Conservation (phyloP, 192 early-diverging fungal genomes). For the Cetraspora pellucida region DNA sequence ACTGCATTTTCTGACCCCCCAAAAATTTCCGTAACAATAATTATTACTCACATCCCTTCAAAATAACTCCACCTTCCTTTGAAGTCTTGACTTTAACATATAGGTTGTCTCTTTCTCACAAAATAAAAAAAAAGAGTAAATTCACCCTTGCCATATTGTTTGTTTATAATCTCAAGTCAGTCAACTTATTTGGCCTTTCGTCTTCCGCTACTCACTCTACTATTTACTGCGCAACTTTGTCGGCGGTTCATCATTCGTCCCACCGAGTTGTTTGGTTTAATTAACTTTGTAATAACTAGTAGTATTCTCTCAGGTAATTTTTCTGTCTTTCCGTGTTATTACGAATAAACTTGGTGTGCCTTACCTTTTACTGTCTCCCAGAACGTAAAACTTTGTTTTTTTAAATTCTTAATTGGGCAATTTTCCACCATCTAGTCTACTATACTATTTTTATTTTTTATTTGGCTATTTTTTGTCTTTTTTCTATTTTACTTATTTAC, state of each 20-base stretch:
- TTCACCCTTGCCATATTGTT: background rate
- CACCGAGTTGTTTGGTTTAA: background rate
- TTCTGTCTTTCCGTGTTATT: background rate
- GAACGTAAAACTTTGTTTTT: too few species aligned
- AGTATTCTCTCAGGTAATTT: background rate
- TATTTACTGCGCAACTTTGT: slow-evolving; percentile 11
- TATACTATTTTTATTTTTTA: background rate
- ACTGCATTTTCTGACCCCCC: background rate
- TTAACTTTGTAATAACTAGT: background rate
- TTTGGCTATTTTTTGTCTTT: background rate
- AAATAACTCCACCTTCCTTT: slow-evolving; percentile 22
- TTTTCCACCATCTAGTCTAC: background rate
- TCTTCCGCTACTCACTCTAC: background rate
- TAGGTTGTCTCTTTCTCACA: slow-evolving; percentile 1
- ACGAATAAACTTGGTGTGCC: too few species aligned
- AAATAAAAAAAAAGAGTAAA: background rate
- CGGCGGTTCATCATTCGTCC: slow-evolving; percentile 9
- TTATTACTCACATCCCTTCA: slow-evolving; percentile 20
- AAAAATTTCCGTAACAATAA: slow-evolving; percentile 23
- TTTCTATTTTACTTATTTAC: background rate
- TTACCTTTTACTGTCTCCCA: too few species aligned
- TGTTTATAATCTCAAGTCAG: slow-evolving; percentile 15
- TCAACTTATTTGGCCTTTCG: background rate
- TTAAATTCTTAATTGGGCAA: background rate
- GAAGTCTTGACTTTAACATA: slow-evolving; percentile 10